Percentiles rank a stretch among this genome's conserved stretches.
phyloP scores from a whole-genome alignment of 1,284 basidiomycete genomes.

The Mycosarcoma maydis region DNA sequence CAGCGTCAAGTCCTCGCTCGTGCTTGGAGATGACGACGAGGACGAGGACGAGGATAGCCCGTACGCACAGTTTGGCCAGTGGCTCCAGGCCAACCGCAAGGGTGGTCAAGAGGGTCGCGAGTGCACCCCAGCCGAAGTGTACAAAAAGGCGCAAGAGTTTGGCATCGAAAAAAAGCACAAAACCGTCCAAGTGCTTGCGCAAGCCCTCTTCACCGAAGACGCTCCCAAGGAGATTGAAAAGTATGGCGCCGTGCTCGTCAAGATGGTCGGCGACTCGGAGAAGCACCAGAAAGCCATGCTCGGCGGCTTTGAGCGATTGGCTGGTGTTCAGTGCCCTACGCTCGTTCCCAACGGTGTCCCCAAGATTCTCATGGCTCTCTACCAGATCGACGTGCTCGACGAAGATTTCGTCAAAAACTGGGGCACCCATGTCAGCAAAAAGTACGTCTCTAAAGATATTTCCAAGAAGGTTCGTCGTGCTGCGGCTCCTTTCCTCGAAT shows the following conservation, averaged over 20 bases:
- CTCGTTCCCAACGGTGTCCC: slow-evolving; percentile 72
- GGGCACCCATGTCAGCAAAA: slow-evolving; percentile 95
- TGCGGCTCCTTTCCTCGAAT: slow-evolving; percentile 85
- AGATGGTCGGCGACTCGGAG: slow-evolving; percentile 74
- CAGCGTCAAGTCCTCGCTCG: slow-evolving; percentile 72
- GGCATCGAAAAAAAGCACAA: slow-evolving; percentile 97
- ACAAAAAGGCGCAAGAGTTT: slow-evolving; percentile 88
- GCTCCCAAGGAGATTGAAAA: slow-evolving; percentile 79
- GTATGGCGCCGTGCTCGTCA: slow-evolving; percentile 80
- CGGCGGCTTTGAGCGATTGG: slow-evolving; percentile 69
- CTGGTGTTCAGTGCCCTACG: slow-evolving; percentile 58
- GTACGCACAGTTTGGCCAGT: slow-evolving; percentile 82
- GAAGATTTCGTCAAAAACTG: slow-evolving; percentile 90
- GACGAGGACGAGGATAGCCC: slow-evolving; percentile 73
- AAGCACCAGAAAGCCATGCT: slow-evolving; percentile 95
- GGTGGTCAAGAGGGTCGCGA: slow-evolving; percentile 64
- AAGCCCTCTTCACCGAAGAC: slow-evolving; percentile 85
- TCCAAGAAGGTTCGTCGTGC: slow-evolving; percentile 96
- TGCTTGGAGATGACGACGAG: slow-evolving; percentile 75
- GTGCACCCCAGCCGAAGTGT: slow-evolving; percentile 73
- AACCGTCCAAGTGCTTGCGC: slow-evolving; percentile 83
- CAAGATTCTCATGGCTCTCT: slow-evolving; percentile 93
- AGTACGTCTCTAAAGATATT: slow-evolving; percentile 94
- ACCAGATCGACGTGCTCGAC: slow-evolving; percentile 90
- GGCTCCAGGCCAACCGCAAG: slow-evolving; percentile 83